These are phyloP conservation scores for Daphne laureola DNA, from an alignment of 441 rosid species.

Conservation along the genomic window DNA sequence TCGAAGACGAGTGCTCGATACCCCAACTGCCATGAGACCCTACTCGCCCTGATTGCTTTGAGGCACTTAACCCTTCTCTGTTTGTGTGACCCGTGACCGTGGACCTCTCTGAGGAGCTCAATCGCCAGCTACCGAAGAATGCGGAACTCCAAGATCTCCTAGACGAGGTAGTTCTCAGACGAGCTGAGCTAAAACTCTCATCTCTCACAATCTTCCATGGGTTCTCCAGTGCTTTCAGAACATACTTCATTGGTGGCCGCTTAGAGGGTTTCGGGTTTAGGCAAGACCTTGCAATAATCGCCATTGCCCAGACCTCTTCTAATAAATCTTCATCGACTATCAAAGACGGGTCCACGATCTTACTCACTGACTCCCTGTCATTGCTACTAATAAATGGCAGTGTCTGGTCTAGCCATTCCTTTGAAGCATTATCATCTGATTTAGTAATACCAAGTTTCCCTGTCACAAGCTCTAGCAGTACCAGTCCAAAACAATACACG, in stretches of 20 bases:
- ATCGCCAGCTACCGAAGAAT: conserved; percentile 53
- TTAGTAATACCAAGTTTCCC: conserved; percentile 58
- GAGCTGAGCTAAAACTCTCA: conserved; percentile 38
- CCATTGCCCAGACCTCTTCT: conserved; percentile 83
- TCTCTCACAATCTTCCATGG: conserved; percentile 59
- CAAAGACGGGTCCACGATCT: conserved; percentile 54
- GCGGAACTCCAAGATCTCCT: conserved; percentile 45
- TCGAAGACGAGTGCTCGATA: conserved; percentile 29
- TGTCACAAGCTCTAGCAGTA: conserved; percentile 56
- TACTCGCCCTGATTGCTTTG: conserved; percentile 29
- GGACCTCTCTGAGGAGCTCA: conserved; percentile 33
- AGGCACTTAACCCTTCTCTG: conserved; percentile 23
- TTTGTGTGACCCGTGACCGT: conserved; percentile 23
- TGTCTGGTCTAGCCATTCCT: conserved; percentile 33
- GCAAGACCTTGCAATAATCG: conserved; percentile 61
- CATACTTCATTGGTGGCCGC: conserved; percentile 52
- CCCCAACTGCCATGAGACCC: conserved; percentile 35
- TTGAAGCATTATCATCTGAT: conserved; percentile 33
- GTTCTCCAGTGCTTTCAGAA: conserved; percentile 62
- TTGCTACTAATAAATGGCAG: conserved; percentile 35
- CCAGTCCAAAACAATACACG: conserved; percentile 57
- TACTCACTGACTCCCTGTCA: conserved; percentile 47
- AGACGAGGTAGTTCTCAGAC: conserved; percentile 45
- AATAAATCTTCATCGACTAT: conserved; percentile 57
- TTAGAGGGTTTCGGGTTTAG: conserved; percentile 52